Base-by-base conservation (phyloP, 2,329 filamentous ascomycete genomes). In the Sordariomycetes sp. region DNA sequence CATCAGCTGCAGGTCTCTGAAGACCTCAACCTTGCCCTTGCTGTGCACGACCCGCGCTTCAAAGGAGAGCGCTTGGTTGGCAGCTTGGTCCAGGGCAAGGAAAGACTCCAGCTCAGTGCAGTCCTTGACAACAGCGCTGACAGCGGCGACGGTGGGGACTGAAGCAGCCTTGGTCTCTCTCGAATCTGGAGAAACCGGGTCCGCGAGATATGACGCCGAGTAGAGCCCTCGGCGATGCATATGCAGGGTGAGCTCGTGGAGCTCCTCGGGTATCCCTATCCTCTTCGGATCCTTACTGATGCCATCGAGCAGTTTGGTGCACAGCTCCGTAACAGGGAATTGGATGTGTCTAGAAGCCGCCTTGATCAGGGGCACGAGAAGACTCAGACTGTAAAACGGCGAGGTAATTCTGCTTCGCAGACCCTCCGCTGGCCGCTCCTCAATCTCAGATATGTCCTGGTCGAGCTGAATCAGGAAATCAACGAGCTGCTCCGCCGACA, bases 381-480 rank as follows among this genome's bases (percentile, higher is more conserved):
- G 74, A 73, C 54, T 70, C 60, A 20, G 70, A 63, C 60, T 66
- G 72, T 0, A 73, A 70, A 35, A 78, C 60, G 52, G 69, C 72
- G 1, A 77, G 70, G 5, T 59, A 62, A 0, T 61, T 57, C 3
- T 59, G 58, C 37, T 75, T 64, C 0, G 60, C 25, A 60, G 60
- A 50, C 62, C 54, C 20, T 55, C 60, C 1, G 43, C 46, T 7
- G 40, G 16, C n/a, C 55, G 55, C 3, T 74, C 69, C 62, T 73
- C 69, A 61, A 66, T 54, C 22, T 65, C 56, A 53, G 81, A 79
- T 71, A 81, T 77, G 8, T 70, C 63, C 14, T 69, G 61, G 62
- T 79, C 80, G 2, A 78, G 61, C 3, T 68, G 59, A 56, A 75
- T 72, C 1, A 80, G 60, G 11, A 75, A 60, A 3, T 61, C 61